Conservation (phyloP, 202 grass and related monocot genomes). For the Musa balbisiana region DNA sequence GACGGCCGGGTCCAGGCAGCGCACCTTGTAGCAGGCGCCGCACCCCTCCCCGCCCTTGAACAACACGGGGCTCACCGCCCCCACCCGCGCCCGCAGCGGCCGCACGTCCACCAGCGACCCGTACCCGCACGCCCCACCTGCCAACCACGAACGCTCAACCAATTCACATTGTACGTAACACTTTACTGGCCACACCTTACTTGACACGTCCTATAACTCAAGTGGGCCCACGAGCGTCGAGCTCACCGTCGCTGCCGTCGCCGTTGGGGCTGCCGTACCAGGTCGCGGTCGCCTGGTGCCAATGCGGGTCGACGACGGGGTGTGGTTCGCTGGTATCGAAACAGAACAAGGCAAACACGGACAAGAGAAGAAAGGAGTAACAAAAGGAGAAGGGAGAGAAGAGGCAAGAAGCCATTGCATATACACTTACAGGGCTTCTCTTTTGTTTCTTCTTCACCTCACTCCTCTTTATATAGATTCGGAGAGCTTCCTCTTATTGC, state of each 20-base stretch:
- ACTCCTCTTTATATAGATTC: neutral
- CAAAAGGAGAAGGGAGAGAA: constrained; percentile 13
- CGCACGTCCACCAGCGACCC: constrained; percentile 89
- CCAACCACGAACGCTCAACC: neutral
- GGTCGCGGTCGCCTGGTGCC: constrained; percentile 81
- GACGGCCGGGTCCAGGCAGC: constrained; percentile 63
- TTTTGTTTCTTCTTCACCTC: neutral
- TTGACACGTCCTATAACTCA: no score
- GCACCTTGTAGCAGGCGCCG: constrained; percentile 96
- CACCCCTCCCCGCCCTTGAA: constrained; percentile 93
- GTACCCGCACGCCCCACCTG: constrained; percentile 93
- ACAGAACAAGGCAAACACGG: neutral
- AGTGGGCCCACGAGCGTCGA: neutral
- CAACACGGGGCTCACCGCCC: constrained; percentile 84
- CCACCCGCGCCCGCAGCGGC: constrained; percentile 78
- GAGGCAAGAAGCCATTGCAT: constrained; percentile 37
- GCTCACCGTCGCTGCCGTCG: constrained; percentile 77
- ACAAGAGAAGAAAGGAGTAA: constrained; percentile 17
- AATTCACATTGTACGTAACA: neutral
- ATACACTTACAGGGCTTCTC: neutral
- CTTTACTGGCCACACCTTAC: no score
- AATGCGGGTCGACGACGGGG: constrained; percentile 49
- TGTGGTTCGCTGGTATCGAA: constrained; percentile 14
- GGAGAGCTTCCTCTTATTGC: no score
- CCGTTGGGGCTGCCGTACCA: constrained; percentile 86